These are phyloP conservation scores for Jatropha multifida DNA, from an alignment of 441 rosid species.

Conservation along the genomic window DNA sequence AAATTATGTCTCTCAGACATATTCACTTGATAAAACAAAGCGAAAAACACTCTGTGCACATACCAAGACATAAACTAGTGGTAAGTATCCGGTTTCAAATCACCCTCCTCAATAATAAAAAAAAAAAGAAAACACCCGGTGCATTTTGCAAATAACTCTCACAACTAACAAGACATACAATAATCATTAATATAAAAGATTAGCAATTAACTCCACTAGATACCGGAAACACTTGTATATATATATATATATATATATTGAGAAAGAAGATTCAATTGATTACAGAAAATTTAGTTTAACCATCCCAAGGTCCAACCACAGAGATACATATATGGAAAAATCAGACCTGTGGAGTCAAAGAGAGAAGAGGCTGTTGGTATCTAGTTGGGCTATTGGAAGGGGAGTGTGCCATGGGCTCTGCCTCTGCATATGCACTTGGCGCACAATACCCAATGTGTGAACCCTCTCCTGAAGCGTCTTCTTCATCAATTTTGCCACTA, in stretches of 20 bases:
- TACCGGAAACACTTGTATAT: neutral
- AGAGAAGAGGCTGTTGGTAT: constrained; percentile 27
- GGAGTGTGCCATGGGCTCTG: constrained; percentile 36
- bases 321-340: neutral
- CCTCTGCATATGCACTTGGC: constrained; percentile 18
- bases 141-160: neutral
- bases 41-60: no score
- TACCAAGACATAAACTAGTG: neutral
- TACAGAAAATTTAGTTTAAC: neutral
- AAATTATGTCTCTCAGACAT: neutral
- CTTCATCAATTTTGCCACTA: constrained; percentile 49
- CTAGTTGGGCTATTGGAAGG: constrained; percentile 29
- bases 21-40: neutral
- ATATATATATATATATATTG: neutral
- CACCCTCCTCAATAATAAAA: no score
- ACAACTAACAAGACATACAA: neutral
- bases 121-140: no score
- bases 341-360: constrained; percentile 37
- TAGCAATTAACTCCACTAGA: neutral
- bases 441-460: neutral
- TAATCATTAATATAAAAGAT: neutral
- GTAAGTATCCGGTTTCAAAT: no score
- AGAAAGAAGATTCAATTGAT: constrained; percentile 3
- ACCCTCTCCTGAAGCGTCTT: constrained; percentile 38
- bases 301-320: neutral